Evolutionary conservation across 169 alveolate species (phyloP).

Genomic region (Theileria annulata): DNA sequence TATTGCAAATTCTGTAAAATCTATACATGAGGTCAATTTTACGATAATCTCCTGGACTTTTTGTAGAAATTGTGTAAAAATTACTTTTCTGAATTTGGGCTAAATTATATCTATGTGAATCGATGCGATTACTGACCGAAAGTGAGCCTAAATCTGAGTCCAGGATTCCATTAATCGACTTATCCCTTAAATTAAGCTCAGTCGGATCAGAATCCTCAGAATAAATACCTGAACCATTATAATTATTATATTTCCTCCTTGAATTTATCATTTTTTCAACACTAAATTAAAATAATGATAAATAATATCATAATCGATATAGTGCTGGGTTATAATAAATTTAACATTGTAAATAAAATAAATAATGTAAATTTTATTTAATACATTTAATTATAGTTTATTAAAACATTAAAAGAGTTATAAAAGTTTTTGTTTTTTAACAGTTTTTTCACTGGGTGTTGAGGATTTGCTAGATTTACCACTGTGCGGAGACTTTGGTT

Average conservation of each 20-base stretch:
- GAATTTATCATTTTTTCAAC: too few relatives aligned
- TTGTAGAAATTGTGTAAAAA: conserved; percentile 9
- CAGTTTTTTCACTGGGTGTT: not conserved
- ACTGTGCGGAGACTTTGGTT: not conserved
- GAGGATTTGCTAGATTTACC: not conserved
- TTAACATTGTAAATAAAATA: too few relatives aligned
- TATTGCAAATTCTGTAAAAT: conserved; percentile 27
- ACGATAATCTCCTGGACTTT: conserved; percentile 19
- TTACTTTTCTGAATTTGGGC: conserved; percentile 12
- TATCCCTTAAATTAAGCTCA: not conserved
- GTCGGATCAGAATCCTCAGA: not conserved
- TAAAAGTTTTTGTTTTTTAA: not conserved
- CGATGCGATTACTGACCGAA: not conserved
- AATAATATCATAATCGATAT: too few relatives aligned
- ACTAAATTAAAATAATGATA: too few relatives aligned
- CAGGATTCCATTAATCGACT: not conserved
- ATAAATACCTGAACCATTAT: too few relatives aligned
- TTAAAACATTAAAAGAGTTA: not conserved
- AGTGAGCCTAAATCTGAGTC: not conserved
- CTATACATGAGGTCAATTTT: conserved; percentile 31
- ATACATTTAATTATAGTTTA: too few relatives aligned
- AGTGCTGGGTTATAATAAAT: too few relatives aligned
- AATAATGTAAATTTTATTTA: not conserved
- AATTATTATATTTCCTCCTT: not conserved
- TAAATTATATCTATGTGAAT: not conserved